Evolutionary conservation across 257 asterid genomes (phyloP), one percentile per base, ranked within the genome.

Genomic region (Nicotiana otophora): DNA sequence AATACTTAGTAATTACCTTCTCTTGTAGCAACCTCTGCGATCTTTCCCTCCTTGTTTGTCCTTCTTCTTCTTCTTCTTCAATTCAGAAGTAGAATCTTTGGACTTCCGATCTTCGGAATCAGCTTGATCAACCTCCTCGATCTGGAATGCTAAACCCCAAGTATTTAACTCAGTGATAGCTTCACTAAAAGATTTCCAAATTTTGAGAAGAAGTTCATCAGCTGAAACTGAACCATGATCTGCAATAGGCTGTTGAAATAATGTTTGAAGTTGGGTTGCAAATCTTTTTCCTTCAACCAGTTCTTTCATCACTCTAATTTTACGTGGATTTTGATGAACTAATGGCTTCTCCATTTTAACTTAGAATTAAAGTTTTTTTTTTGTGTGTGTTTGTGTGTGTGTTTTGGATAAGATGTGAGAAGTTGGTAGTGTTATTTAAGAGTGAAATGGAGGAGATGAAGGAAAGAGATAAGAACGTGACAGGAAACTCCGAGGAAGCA

Each of bases 1-100:
- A 42, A 42, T 42, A 42, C 48, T 42, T 42, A 7, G 8, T 42
- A 42, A 12, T 10, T 80, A 94, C 97, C 94, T 91, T 82, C 98
- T 89, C 87, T 84, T 90, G 83, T 94, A 90, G 53, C 91, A 86
- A 10, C 98, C 98, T 86, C 96, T 89, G 76, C 91, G 91, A 23
- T 89, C 88, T 84, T 87, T 90, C 81, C 39, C 84, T 81, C 78
- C 14, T 81, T 61, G 82, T 86, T 83, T 90, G 80, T 80, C 81
- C 68, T 80, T 79, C 17, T 78, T 82, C n/a, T n/a, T n/a, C 68
- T 80, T 79, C 17, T 78, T 17, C 57, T 63, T 84, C 10, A 34
- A 28, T 36, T 72, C 66, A 55, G 85, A 53, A 46, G 80, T 86
- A 64, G 74, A 81, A 31, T 80, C 89, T 19, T 26, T 87, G 80